Conservation (phyloP, 495 filamentous ascomycete genomes). For the Penicillium egyptiacum region DNA sequence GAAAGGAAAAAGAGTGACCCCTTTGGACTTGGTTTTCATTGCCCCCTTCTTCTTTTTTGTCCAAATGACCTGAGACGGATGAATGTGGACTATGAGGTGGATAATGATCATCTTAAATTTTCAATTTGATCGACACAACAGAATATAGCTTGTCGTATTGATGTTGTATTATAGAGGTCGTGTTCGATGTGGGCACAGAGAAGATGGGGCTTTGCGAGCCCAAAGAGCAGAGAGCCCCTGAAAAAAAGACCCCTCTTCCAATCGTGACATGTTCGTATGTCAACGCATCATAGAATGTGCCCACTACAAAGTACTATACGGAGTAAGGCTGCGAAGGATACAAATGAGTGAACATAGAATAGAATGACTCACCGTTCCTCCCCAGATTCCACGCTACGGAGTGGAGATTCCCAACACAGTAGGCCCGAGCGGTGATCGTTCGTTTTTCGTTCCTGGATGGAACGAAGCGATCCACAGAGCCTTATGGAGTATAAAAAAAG, state of each 20-base stretch:
- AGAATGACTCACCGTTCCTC: not conserved
- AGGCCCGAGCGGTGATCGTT: conserved; percentile 5
- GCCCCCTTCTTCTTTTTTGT: not conserved
- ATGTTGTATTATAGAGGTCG: not conserved
- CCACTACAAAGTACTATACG: not conserved
- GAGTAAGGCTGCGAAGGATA: not conserved
- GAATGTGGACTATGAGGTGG: not conserved
- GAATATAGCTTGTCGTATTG: not conserved
- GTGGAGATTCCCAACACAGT: not conserved
- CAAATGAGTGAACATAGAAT: not conserved
- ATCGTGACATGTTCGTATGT: not conserved
- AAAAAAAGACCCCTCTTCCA: not conserved
- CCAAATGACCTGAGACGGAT: not conserved
- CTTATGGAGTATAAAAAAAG: not conserved
- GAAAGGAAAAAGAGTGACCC: not conserved
- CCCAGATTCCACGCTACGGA: not conserved
- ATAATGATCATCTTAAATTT: not conserved
- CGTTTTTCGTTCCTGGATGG: conserved; percentile 6
- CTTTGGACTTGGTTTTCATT: not conserved
- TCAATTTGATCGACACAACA: not conserved
- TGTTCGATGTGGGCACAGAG: not conserved
- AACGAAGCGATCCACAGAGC: conserved; percentile 6
- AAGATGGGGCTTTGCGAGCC: not conserved
- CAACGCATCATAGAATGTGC: not conserved
- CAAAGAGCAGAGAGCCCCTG: not conserved